Percentiles rank a stretch among this genome's conserved stretches.
phyloP scores from a whole-genome alignment of 1,284 basidiomycete species.

The Volvariella surrecta region DNA sequence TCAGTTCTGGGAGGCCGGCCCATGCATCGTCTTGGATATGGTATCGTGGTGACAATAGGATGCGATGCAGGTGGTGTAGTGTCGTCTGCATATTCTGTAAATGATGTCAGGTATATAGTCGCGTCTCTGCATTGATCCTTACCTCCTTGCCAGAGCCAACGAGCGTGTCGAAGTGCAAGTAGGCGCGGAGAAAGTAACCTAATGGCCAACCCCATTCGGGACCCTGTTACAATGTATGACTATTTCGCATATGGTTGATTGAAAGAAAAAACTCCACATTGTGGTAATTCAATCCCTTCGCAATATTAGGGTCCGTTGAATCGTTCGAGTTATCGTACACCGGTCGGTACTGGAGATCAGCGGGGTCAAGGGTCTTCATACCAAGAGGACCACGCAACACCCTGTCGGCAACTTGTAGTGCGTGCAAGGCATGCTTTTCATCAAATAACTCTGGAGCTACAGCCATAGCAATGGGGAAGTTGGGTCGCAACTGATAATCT shows the following conservation, averaged over 20 bases:
- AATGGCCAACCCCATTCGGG: conserved; percentile 93
- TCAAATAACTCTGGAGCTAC: conserved; percentile 96
- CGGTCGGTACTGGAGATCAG: conserved; percentile 80
- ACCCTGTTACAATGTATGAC: conserved; percentile 33
- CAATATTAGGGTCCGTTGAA: conserved; percentile 68
- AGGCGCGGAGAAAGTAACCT: conserved; percentile 93
- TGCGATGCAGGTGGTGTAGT: conserved; percentile 70
- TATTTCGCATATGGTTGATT: neutral
- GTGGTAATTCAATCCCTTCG: conserved; percentile 89
- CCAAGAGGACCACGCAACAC: conserved; percentile 78
- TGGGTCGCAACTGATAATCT: conserved; percentile 91
- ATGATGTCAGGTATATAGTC: conserved; percentile 5
- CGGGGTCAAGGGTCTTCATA: conserved; percentile 89
- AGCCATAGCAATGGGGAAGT: conserved; percentile 94
- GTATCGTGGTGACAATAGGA: conserved; percentile 59
- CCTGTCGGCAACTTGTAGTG: conserved; percentile 71
- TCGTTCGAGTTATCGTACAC: conserved; percentile 92
- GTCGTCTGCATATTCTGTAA: conserved; percentile 61
- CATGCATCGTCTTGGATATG: conserved; percentile 79
- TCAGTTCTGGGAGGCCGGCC: conserved; percentile 89
- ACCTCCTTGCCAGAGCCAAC: conserved; percentile 60
- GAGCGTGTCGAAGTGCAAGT: conserved; percentile 74
- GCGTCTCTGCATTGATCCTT: conserved; percentile 18
- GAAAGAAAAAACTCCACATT: conserved; percentile 38
- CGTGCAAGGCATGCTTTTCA: conserved; percentile 68